Evolutionary conservation across 768 basidiomycete genomes (phyloP).

Genomic region (Auriscalpium orientale): DNA sequence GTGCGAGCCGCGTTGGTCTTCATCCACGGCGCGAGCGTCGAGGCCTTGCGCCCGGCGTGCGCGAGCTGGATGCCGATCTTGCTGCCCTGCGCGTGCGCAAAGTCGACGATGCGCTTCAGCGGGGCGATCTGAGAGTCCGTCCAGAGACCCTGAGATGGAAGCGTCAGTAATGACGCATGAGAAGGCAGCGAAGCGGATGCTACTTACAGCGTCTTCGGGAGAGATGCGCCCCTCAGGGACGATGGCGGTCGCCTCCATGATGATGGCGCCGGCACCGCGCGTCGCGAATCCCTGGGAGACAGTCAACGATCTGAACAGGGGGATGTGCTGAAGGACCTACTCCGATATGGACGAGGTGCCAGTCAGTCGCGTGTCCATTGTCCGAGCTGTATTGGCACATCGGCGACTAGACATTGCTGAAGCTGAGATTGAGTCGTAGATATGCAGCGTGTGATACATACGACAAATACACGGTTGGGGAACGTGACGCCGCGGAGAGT

Average conservation of each 20-base stretch:
- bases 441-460: conserved; percentile 22
- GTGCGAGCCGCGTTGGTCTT: conserved; percentile 29
- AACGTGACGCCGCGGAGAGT: conserved; percentile 54
- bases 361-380: conserved; percentile 71
- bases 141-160: conserved; percentile 52
- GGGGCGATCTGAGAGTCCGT: conserved; percentile 66
- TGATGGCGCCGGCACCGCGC: conserved; percentile 63
- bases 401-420: conserved; percentile 38
- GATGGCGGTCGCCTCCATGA: conserved; percentile 68
- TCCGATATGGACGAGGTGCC: conserved; percentile 77
- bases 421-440: background rate
- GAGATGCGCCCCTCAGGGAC: conserved; percentile 72
- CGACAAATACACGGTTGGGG: conserved; percentile 71
- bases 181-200: background rate
- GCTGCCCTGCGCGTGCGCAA: conserved; percentile 61
- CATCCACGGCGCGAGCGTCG: conserved; percentile 64
- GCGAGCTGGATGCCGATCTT: conserved; percentile 74
- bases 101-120: conserved; percentile 64
- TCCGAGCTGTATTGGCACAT: conserved; percentile 82
- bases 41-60: conserved; percentile 73
- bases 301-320: background rate
- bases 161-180: background rate
- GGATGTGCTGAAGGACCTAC: conserved; percentile 22
- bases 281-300: conserved; percentile 48
- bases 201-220: conserved; percentile 58